phyloP scores from a whole-genome alignment of 2,329 filamentous ascomycete species.

The Cordyceps javanica region DNA sequence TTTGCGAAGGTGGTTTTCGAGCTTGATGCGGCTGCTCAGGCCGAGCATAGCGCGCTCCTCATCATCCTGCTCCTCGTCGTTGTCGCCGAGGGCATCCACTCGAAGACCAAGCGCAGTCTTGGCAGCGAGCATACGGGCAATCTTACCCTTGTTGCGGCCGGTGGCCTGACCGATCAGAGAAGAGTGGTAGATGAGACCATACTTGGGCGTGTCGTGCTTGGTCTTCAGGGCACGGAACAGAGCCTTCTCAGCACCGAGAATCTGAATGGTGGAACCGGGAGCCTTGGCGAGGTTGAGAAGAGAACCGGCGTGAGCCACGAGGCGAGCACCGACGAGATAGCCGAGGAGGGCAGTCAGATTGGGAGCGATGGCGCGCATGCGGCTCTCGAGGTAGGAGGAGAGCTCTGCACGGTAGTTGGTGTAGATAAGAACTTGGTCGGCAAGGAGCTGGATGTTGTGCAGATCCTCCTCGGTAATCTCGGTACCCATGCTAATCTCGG shows the following conservation, averaged over 20 bases:
- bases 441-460: conserved; percentile 84
- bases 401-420: conserved; percentile 86
- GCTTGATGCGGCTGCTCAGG: conserved; percentile 61
- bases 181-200: conserved; percentile 89
- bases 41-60: conserved; percentile 84
- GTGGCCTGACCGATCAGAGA: conserved; percentile 94
- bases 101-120: conserved; percentile 91
- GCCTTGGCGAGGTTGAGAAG: conserved; percentile 93
- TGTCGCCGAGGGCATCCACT: conserved; percentile 65
- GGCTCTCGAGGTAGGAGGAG: conserved; percentile 79
- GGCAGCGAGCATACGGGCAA: conserved; percentile 89
- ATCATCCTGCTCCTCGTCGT: conserved; percentile 68
- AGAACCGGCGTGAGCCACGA: conserved; percentile 92
- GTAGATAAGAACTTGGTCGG: conserved; percentile 88
- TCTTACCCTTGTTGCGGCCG: conserved; percentile 99
- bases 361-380: conserved; percentile 95
- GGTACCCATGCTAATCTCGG: conserved; percentile 97
- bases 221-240: conserved; percentile 98
- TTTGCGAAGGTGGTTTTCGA: conserved; percentile 68
- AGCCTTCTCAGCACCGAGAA: conserved; percentile 96
- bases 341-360: conserved; percentile 92
- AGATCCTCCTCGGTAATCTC: conserved; percentile 92
- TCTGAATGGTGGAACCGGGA: conserved; percentile 93
- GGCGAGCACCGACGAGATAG: conserved; percentile 85
- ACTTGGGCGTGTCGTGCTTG: conserved; percentile 98